Base-by-base conservation (phyloP, 2,329 filamentous ascomycete species). In the Exophiala aquamarina region DNA sequence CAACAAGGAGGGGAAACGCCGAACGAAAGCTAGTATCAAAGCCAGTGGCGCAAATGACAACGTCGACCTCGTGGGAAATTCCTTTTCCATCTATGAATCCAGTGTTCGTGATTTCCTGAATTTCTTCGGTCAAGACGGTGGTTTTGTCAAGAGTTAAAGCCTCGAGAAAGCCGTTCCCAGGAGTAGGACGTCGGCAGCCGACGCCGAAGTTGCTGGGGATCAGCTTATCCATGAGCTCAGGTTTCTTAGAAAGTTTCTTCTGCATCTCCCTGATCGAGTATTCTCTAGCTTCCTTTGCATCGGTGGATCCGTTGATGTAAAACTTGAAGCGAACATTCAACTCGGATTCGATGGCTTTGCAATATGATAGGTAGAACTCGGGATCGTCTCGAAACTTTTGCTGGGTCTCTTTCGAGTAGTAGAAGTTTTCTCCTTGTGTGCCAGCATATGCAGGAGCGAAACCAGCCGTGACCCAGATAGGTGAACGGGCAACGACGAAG, bases 21-120 rank as follows among this genome's bases (percentile, higher is more conserved):
- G 56, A 54, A 21, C 45, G 49, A 38, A 46, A 58, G 3, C 53
- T 55, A 10, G 54, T 55, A 44, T 57, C 49, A 31, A 62, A 62
- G 3, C 59, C 59, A 3, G 59, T 61, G 9, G 59, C 61, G 34
- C 57, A 56, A 14, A 62, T 51, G 5, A 63, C 49, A 4, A 60
- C 47, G 40, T 63, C 60, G 13, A 63, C 52, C 38, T 60, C 58
- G 34, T 60, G 49, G 20, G 56, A 45, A 8, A 49, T 43, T 10
- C 54, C 54, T 10, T 46, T 41, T 4, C 41, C 39, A 28, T 50
- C 50, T 14, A 53, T 52, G 43, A 55, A 56, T 3, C 54, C 56
- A 13, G 41, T 49, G n/a, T 44, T 32, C 2, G 52, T 58, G 21
- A 58, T 48, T 13, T 31, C 29, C 17, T 49, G 34, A n/a, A 58